Conservation (phyloP, 2,329 filamentous ascomycete species). For the Zalaria obscura region DNA sequence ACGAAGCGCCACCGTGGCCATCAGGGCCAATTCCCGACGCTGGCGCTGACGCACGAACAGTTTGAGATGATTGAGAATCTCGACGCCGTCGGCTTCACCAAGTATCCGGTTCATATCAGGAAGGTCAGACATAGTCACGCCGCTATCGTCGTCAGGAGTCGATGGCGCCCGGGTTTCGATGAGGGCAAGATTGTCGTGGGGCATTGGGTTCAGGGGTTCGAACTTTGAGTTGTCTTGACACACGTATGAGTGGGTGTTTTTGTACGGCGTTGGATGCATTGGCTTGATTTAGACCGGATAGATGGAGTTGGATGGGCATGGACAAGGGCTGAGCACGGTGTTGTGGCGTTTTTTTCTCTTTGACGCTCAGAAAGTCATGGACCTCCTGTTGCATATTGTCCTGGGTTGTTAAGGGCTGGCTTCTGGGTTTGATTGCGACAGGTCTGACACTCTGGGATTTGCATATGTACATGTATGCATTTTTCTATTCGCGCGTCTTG, state of each 20-base stretch:
- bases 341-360: too few relatives aligned
- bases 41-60: constrained; percentile 67
- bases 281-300: too few relatives aligned
- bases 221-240: constrained; percentile 26
- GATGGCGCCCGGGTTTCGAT: constrained; percentile 48
- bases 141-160: constrained; percentile 68
- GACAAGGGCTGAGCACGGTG: too few relatives aligned
- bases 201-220: constrained; percentile 71
- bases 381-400: too few relatives aligned
- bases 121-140: constrained; percentile 73
- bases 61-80: constrained; percentile 73
- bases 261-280: not conserved
- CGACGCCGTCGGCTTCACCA: constrained; percentile 46
- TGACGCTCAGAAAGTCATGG: too few relatives aligned
- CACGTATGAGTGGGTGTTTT: constrained; percentile 7
- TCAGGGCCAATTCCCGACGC: constrained; percentile 37
- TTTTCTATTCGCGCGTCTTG: too few relatives aligned
- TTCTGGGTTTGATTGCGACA: too few relatives aligned
- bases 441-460: too few relatives aligned
- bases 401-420: too few relatives aligned
- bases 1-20: not conserved
- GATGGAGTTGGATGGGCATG: too few relatives aligned
- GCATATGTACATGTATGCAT: too few relatives aligned
- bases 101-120: constrained; percentile 57
- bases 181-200: constrained; percentile 66